These are phyloP conservation scores for Fusarium sp. DNA, from an alignment of 2,329 filamentous ascomycete genomes.

Conservation along the genomic window DNA sequence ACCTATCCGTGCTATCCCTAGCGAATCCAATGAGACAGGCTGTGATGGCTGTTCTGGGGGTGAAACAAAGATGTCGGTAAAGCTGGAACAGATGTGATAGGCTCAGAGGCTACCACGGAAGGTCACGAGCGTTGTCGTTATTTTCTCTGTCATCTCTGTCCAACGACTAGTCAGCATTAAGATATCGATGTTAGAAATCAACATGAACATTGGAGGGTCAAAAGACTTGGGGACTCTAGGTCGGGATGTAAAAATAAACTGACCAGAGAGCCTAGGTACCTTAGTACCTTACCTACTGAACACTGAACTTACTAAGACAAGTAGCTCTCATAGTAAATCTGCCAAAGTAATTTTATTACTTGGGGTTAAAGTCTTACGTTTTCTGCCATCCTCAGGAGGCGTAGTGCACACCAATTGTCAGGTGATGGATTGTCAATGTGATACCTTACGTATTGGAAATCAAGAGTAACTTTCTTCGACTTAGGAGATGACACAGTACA, in stretches of 20 bases:
- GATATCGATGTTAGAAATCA: neutral
- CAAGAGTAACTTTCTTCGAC: neutral
- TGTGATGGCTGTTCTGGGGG: neutral
- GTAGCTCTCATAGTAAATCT: neutral
- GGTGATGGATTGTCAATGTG: constrained; percentile 35
- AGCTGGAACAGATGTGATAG: constrained; percentile 20
- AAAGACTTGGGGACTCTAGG: neutral
- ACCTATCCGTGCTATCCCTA: neutral
- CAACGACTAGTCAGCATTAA: neutral
- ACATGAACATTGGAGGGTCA: neutral
- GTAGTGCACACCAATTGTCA: constrained; percentile 27
- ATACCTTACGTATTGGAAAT: constrained; percentile 26
- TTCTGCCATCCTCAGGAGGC: neutral
- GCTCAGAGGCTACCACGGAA: neutral
- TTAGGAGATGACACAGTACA: constrained; percentile 4
- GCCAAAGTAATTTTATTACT: neutral
- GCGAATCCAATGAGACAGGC: neutral
- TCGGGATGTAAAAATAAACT: neutral
- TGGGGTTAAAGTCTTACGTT: neutral
- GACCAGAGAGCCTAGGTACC: neutral
- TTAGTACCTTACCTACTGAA: neutral
- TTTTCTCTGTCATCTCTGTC: constrained; percentile 9
- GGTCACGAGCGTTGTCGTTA: constrained; percentile 12
- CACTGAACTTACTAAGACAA: neutral
- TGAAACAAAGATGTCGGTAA: constrained; percentile 11